phyloP scores from a whole-genome alignment of 768 basidiomycete species.

The Tulasnella sp. region DNA sequence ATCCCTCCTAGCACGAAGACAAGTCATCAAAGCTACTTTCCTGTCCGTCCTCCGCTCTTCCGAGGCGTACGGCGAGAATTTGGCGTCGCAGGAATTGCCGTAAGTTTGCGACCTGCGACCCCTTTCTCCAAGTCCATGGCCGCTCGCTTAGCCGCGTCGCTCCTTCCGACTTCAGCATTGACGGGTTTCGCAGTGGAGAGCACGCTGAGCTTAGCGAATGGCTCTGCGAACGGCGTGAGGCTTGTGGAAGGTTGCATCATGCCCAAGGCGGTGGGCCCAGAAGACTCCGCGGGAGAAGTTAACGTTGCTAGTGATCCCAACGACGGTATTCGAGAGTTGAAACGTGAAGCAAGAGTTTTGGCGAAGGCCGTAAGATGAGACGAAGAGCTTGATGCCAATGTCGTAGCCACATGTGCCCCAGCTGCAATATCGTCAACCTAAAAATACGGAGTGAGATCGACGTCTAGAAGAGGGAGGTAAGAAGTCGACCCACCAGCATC shows the following conservation, averaged over 20 bases:
- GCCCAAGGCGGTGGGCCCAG: background rate
- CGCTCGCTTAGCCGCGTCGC: slow-evolving; percentile 14
- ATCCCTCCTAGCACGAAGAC: background rate
- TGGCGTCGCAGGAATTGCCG: slow-evolving; percentile 19
- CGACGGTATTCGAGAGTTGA: slow-evolving; percentile 10
- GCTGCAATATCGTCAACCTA: slow-evolving; percentile 13
- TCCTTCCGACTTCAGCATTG: slow-evolving; percentile 3
- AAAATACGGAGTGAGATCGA: background rate
- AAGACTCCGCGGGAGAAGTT: slow-evolving; percentile 3
- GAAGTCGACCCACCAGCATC: background rate
- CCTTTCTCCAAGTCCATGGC: slow-evolving; percentile 17
- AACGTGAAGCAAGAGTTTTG: slow-evolving; percentile 14
- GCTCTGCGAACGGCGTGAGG: background rate
- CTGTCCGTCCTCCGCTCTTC: slow-evolving; percentile 2
- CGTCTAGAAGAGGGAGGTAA: background rate
- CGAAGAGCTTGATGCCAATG: background rate
- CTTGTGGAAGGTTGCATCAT: background rate
- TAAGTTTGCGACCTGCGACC: slow-evolving; percentile 4
- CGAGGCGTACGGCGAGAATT: slow-evolving; percentile 14
- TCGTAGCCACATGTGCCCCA: slow-evolving; percentile 8
- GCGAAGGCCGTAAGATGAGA: slow-evolving; percentile 13
- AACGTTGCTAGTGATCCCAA: background rate
- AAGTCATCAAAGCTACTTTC: background rate
- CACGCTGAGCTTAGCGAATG: slow-evolving; percentile 2
- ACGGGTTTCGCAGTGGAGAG: slow-evolving; percentile 7